These are phyloP conservation scores for Neodidymelliopsis sp. DNA, from an alignment of 2,329 filamentous ascomycete genomes.

Conservation along the genomic window DNA sequence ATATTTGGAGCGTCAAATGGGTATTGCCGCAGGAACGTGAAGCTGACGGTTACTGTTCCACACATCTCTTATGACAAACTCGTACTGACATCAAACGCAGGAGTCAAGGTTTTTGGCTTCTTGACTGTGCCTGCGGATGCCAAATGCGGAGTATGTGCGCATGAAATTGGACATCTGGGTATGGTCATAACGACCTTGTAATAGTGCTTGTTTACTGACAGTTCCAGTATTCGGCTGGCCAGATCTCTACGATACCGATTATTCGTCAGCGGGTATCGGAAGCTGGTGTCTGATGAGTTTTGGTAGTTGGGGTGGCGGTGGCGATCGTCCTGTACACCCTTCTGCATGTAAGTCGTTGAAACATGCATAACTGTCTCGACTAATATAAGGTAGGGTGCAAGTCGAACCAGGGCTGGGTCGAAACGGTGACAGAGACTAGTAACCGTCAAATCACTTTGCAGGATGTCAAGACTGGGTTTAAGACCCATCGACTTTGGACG, in stretches of 20 bases:
- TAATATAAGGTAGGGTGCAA: constrained; percentile 29
- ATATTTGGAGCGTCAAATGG: constrained; percentile 40
- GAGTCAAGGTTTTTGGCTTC: constrained; percentile 32
- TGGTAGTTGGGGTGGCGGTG: constrained; percentile 32
- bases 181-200: neutral
- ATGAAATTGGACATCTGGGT: constrained; percentile 34
- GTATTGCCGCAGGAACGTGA: constrained; percentile 21
- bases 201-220: neutral
- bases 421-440: constrained; percentile 19
- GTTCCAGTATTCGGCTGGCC: constrained; percentile 34
- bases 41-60: constrained; percentile 14
- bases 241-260: constrained; percentile 35
- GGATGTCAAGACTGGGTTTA: constrained; percentile 28
- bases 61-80: neutral
- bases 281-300: constrained; percentile 34
- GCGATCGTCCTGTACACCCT: constrained; percentile 30
- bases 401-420: constrained; percentile 31
- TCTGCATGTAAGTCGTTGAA: constrained; percentile 29
- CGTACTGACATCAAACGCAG: constrained; percentile 8
- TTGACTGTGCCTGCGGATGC: constrained; percentile 33
- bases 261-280: constrained; percentile 29
- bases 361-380: neutral
- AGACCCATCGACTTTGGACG: constrained; percentile 31
- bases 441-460: constrained; percentile 29
- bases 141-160: constrained; percentile 32